Evolutionary conservation across 1,284 basidiomycete genomes (phyloP), one percentile per base, ranked within the genome.

Genomic region (Naganishia liquefaciens): DNA sequence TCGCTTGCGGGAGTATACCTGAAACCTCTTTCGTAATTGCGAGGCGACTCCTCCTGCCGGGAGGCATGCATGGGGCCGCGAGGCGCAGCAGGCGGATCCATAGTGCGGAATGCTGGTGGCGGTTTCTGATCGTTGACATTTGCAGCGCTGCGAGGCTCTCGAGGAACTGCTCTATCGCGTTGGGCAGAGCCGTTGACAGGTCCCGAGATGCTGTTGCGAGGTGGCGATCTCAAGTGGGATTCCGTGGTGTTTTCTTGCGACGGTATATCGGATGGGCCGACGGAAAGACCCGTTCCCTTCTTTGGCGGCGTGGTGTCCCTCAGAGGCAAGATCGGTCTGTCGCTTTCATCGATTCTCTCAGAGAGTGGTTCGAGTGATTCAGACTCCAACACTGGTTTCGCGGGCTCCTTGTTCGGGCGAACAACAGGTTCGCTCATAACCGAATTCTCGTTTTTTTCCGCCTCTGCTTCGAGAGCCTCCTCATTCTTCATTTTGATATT

Each of bases 101-200:
- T 62, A 2, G 51, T 23, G 15, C 60, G 60, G 5, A 44, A 42
- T 21, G 50, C 50, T 30, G 13, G 60, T 19, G n/a, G 40, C 23
- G 55, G 19, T 44, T 62, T 62, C 42, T 30, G 9, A 13, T 61
- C 64, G 42, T 21, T 40, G 11, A 21, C 11, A 50, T 25, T 28
- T 6, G 30, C 40, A 17, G 39, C 17, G 40, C n/a, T 9, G 23
- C 49, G 43, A n/a, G 49, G 53, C 39, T 46, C 54, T 2, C 33
- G 54, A 17, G 55, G 54, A 37, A 55, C 42, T 5, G 55, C 19
- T 30, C 50, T 58, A 15, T 68, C 21, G n/a, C 65, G 53, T 6
- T 70, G 68, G 43, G 54, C 44, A 2, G 70, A 61, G 2, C 65
- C 68, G n/a, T 70, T 51, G 3, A 65, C 50, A 30, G 67, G 60